Evolutionary conservation across 208 protist genomes (phyloP).

Genomic region (Crithidia fasciculata): DNA sequence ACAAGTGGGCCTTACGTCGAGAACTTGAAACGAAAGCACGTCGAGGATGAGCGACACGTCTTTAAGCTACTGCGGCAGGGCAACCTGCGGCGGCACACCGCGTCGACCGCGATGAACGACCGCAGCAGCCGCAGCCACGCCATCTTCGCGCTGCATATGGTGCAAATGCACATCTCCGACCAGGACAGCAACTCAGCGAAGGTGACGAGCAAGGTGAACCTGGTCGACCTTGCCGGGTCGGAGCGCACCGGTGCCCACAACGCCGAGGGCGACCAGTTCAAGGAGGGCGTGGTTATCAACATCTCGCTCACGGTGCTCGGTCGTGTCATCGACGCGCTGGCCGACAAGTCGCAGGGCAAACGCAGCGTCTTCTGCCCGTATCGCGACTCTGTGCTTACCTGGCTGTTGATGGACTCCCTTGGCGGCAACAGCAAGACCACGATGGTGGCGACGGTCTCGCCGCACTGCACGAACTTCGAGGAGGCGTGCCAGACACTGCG

Average conservation of each 20-base stretch:
- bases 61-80: conserved; percentile 68
- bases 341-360: conserved; percentile 52
- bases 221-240: conserved; percentile 96
- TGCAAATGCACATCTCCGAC: conserved; percentile 57
- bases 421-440: conserved; percentile 93
- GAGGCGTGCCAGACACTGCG: conserved; percentile 94
- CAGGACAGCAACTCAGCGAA: conserved; percentile 37
- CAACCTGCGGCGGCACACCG: conserved; percentile 80
- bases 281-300: conserved; percentile 94
- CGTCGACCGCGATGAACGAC: conserved; percentile 90
- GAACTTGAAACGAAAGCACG: conserved; percentile 59
- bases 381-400: conserved; percentile 90
- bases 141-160: conserved; percentile 81
- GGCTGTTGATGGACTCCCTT: conserved; percentile 88
- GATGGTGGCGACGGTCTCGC: conserved; percentile 96
- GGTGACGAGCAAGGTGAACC: conserved; percentile 82
- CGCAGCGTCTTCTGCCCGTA: conserved; percentile 83
- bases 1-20: conserved; percentile 80
- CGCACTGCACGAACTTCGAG: conserved; percentile 85
- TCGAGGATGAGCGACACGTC: conserved; percentile 65
- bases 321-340: conserved; percentile 86
- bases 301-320: conserved; percentile 88
- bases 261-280: conserved; percentile 65
- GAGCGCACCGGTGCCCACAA: conserved; percentile 78
- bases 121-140: conserved; percentile 90